Conservation (phyloP, 148 eudicot species). For the Dysphania ambrosioides region DNA sequence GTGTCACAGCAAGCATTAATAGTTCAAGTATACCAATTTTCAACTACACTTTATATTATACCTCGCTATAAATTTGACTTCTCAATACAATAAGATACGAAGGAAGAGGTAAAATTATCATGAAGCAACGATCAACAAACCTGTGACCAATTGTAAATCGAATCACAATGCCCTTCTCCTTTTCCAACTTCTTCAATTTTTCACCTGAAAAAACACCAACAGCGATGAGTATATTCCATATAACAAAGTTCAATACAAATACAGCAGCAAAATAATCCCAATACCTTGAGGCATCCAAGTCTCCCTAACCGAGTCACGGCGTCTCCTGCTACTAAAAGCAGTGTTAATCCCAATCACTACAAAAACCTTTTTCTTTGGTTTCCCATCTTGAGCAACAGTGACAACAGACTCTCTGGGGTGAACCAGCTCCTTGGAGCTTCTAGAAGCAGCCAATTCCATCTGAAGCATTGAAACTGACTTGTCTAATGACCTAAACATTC, state of each 20-base stretch:
- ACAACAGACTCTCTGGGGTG: conserved; percentile 30
- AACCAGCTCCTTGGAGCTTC: conserved; percentile 46
- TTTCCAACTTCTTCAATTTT: conserved; percentile 63
- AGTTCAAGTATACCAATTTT: no score
- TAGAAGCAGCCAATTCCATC: conserved; percentile 70
- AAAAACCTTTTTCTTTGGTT: conserved; percentile 68
- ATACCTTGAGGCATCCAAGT: conserved; percentile 99
- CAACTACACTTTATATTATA: background rate
- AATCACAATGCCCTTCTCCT: conserved; percentile 84
- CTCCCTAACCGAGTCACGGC: conserved; percentile 89
- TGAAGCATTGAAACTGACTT: conserved; percentile 79
- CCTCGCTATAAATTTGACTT: background rate
- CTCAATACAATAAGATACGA: background rate
- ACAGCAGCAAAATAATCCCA: conserved; percentile 8
- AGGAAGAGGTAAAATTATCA: background rate
- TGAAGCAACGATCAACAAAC: conserved; percentile 32
- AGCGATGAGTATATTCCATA: background rate
- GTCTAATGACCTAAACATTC: conserved; percentile 60
- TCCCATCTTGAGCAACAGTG: conserved; percentile 34
- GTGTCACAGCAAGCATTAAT: background rate
- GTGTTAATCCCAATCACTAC: conserved; percentile 93
- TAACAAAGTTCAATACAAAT: conserved; percentile 4
- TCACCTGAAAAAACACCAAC: conserved; percentile 48
- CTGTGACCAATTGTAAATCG: conserved; percentile 97
- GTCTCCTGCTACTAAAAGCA: conserved; percentile 92